Conservation (phyloP, 2,329 filamentous ascomycete genomes). For the Kalmusia sp. region DNA sequence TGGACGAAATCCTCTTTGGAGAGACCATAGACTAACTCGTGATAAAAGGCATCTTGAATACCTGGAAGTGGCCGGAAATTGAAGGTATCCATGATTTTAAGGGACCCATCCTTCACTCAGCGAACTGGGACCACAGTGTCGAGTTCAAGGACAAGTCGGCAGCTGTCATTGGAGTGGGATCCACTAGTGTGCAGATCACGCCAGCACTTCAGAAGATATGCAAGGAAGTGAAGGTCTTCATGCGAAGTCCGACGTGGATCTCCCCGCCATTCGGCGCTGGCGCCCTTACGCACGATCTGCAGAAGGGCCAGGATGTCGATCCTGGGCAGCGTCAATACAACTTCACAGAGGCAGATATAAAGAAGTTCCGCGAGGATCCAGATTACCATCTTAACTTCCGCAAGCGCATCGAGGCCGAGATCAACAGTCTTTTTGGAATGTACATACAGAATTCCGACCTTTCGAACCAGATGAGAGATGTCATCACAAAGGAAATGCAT, state of each 20-base stretch:
- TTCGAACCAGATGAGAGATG: conserved; percentile 51
- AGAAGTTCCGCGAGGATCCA: conserved; percentile 66
- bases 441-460: conserved; percentile 57
- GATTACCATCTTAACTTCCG: conserved; percentile 59
- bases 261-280: conserved; percentile 47
- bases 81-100: conserved; percentile 52
- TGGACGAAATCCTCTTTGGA: conserved; percentile 4
- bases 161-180: conserved; percentile 43
- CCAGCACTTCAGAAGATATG: conserved; percentile 48
- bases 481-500: conserved; percentile 51
- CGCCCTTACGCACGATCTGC: conserved; percentile 40
- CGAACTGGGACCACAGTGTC: conserved; percentile 51
- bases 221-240: conserved; percentile 44
- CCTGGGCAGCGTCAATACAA: conserved; percentile 52
- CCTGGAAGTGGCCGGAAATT: conserved; percentile 54
- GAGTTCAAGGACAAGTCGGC: conserved; percentile 39
- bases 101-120: conserved; percentile 53
- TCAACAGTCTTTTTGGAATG: conserved; percentile 62
- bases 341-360: conserved; percentile 60
- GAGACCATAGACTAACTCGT: conserved; percentile 25
- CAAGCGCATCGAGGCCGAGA: conserved; percentile 56
- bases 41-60: conserved; percentile 52
- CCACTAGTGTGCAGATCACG: conserved; percentile 45
- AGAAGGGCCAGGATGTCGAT: conserved; percentile 46
- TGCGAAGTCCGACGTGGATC: conserved; percentile 51